These are phyloP conservation scores for Pneumocystis canis DNA, from an alignment of 1,139 yeast species.

Conservation along the genomic window DNA sequence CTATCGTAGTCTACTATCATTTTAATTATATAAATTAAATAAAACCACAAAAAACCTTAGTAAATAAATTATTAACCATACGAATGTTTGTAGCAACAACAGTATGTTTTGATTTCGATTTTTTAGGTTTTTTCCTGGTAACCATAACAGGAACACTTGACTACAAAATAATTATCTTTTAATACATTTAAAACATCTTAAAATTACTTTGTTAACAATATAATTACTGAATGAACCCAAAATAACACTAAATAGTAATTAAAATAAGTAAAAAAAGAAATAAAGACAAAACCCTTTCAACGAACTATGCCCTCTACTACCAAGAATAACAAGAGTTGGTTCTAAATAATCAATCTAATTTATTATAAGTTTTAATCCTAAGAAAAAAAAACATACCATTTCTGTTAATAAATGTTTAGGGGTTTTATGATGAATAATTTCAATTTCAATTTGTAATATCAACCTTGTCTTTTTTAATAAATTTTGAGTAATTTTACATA, in stretches of 20 bases:
- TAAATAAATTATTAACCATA: slow-evolving; percentile 27
- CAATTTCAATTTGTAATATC: slow-evolving; percentile 62
- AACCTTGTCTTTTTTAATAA: slow-evolving; percentile 55
- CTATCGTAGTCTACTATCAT: neutral
- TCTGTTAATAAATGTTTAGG: slow-evolving; percentile 78
- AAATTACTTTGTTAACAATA: slow-evolving; percentile 42
- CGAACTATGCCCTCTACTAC: slow-evolving; percentile 64
- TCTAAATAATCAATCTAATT: slow-evolving; percentile 50
- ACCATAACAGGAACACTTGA: slow-evolving; percentile 84
- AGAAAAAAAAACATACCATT: slow-evolving; percentile 23
- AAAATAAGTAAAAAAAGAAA: neutral
- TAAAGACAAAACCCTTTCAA: slow-evolving; percentile 31
- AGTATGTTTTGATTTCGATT: slow-evolving; percentile 37
- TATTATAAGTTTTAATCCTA: neutral
- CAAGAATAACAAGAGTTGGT: slow-evolving; percentile 73
- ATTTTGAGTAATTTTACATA: slow-evolving; percentile 45
- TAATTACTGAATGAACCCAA: slow-evolving; percentile 65
- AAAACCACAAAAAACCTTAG: slow-evolving; percentile 12
- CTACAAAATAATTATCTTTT: slow-evolving; percentile 5
- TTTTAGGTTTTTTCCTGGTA: slow-evolving; percentile 67
- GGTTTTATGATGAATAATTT: slow-evolving; percentile 69
- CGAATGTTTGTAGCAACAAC: slow-evolving; percentile 30
- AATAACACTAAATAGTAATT: slow-evolving; percentile 33
- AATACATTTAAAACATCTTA: neutral
- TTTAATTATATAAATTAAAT: neutral